These are phyloP conservation scores for Fusarium drepaniforme DNA, from an alignment of 2,329 filamentous ascomycete species.

Conservation along the genomic window DNA sequence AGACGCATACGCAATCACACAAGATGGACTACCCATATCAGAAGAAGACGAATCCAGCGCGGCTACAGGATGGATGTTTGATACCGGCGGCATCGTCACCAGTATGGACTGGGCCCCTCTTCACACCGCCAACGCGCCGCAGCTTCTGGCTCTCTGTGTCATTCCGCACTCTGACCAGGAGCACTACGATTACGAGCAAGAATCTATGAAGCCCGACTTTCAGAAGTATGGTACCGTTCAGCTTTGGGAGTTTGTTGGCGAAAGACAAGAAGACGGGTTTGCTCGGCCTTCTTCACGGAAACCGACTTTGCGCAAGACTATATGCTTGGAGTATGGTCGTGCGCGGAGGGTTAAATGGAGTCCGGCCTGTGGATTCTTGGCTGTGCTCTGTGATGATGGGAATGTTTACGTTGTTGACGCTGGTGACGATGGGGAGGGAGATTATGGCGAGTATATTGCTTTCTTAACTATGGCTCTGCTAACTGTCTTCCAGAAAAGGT, in stretches of 20 bases:
- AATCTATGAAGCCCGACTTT: conserved; percentile 52
- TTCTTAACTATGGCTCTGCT: conserved; percentile 25
- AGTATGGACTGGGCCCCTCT: conserved; percentile 65
- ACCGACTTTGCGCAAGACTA: conserved; percentile 56
- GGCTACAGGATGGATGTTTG: conserved; percentile 64
- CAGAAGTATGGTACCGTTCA: conserved; percentile 62
- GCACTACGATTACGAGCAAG: conserved; percentile 53
- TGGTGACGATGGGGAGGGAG: conserved; percentile 46
- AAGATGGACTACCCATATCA: conserved; percentile 47
- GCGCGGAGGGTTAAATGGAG: conserved; percentile 66
- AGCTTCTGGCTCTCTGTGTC: conserved; percentile 65
- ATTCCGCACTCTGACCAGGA: conserved; percentile 65
- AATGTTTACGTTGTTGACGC: conserved; percentile 62
- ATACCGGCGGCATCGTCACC: conserved; percentile 65
- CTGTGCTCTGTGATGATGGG: conserved; percentile 64
- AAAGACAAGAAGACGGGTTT: conserved; percentile 46
- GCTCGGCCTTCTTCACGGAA: conserved; percentile 48
- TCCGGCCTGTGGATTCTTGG: conserved; percentile 60
- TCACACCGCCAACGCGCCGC: conserved; percentile 50
- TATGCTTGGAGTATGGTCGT: conserved; percentile 65
- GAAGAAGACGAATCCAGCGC: conserved; percentile 39
- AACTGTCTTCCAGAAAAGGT: conserved; percentile 56
- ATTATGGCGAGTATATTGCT: conserved; percentile 53
- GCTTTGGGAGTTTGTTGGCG: conserved; percentile 61
- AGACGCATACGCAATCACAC: conserved; percentile 41